A percentile compares a stretch with the other conserved stretches of the same genome.
phyloP scores from a whole-genome alignment of 306 rosid genomes.

The Vachellia pachyceras region DNA sequence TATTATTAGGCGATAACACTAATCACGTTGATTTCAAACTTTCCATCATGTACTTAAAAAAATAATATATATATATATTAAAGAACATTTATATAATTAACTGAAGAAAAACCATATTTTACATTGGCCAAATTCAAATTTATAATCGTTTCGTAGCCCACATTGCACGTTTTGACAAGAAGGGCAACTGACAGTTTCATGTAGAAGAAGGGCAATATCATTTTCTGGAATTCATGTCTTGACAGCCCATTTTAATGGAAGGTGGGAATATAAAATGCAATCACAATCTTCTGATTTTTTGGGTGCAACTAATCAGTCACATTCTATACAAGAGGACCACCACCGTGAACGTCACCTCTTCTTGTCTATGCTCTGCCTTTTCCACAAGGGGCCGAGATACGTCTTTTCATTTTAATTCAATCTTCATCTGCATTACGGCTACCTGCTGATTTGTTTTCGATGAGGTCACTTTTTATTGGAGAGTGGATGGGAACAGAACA shows the following conservation, averaged over 20 bases:
- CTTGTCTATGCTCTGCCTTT: background rate
- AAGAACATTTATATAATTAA: background rate
- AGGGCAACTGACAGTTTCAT: background rate
- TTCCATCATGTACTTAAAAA: background rate
- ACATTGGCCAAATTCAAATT: background rate
- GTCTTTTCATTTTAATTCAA: background rate
- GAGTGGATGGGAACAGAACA: background rate
- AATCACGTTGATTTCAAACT: background rate
- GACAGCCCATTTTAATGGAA: too few species aligned
- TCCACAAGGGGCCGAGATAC: background rate
- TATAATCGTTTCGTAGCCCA: background rate
- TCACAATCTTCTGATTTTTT: background rate
- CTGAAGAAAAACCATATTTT: background rate
- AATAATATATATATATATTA: background rate
- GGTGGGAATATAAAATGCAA: background rate
- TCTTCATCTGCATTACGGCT: background rate
- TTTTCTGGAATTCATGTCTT: background rate
- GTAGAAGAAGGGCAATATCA: background rate
- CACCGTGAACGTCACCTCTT: background rate
- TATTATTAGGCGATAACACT: background rate
- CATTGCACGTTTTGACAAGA: background rate
- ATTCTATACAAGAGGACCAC: background rate
- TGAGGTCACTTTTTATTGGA: background rate
- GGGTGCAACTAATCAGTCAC: background rate
- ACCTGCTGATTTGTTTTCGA: background rate